Base-by-base conservation (phyloP, 2,329 filamentous ascomycete species). In the Botrytis fragariae region DNA sequence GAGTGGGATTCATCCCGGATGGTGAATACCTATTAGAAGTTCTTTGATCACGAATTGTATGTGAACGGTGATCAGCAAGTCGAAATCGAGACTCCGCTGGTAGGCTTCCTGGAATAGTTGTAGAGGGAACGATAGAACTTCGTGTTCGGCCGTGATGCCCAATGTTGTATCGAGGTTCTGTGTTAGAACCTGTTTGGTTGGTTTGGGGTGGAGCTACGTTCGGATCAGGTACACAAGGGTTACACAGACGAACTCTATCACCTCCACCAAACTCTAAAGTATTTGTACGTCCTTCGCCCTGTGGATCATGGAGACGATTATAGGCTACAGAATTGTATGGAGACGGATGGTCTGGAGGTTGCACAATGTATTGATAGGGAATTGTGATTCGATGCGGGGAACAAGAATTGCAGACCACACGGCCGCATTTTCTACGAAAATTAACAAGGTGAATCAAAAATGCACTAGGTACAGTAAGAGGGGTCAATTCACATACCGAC, bases 311-410 rank as follows among this genome's bases (percentile, higher is more conserved):
- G 12, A 73, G 74, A 39, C 75, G 74, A 51, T 68, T 70, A 20
- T 73, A 65, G 14, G 74, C 59, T 8, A n/a, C 48, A 45, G 72
- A 75, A 35, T 51, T 74, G 69, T 75, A 67, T 61, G 57, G 65
- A 63, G 73, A 65, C 32, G 65, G 63, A 84, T 76, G 72, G 39
- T 71, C 35, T 1, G 92, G 92, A 4, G 93, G 92, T 65, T 92
- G 91, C 39, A 98, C 94, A 76, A 98, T 97, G 81, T 93, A 98
- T 80, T 96, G 93, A 76, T 95, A 89, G 1, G 95, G 95, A 76
- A 98, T 98, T 5, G 93, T 97, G 80, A 98, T 98, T 75, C 94
- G 90, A 82, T 98, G 95, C 5, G 95, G 95, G 4, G 95, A 98
- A 84, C 95, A 98, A 32, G 90, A 87, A 73, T 91, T 90, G 82